These are phyloP conservation scores for button mushroom (Agaricus bisporus) DNA, from an alignment of 768 basidiomycete genomes.

Conservation along the genomic window DNA sequence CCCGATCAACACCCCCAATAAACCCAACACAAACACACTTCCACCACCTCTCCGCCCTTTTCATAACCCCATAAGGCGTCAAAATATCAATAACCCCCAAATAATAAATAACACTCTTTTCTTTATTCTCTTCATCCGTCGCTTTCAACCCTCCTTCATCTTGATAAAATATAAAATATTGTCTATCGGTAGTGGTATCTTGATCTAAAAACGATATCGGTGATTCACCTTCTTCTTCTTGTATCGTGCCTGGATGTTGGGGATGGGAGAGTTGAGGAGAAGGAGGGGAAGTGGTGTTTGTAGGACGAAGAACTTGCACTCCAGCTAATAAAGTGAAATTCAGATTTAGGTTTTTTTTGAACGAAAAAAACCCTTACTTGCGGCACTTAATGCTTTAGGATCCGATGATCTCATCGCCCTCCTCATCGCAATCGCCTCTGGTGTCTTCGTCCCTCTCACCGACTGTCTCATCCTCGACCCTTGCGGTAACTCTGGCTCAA, in stretches of 20 bases:
- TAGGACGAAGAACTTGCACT: neutral
- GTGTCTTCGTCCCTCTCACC: constrained; percentile 48
- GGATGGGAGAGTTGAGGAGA: neutral
- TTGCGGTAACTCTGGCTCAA: constrained; percentile 76
- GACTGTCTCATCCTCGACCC: constrained; percentile 56
- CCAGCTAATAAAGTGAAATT: neutral
- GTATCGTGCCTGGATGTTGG: neutral
- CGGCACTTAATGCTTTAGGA: constrained; percentile 60
- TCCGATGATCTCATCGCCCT: constrained; percentile 83
- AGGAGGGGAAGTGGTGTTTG: neutral
- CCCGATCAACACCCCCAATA: constrained; percentile 59
- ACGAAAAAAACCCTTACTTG: neutral
- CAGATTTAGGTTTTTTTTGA: no score
- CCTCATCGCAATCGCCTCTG: constrained; percentile 80
- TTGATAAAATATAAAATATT: constrained; percentile 90
- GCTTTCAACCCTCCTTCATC: constrained; percentile 92
- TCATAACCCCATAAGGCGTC: constrained; percentile 76
- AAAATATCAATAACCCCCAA: constrained; percentile 95
- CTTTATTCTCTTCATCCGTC: constrained; percentile 78
- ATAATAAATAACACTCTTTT: constrained; percentile 81
- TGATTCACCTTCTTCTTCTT: constrained; percentile 15
- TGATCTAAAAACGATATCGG: constrained; percentile 43
- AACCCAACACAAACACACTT: constrained; percentile 61
- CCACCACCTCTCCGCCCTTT: constrained; percentile 87
- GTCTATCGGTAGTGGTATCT: constrained; percentile 51